Conservation (phyloP, 2,329 filamentous ascomycete species). For the Pyrenophora tritici-repentis region DNA sequence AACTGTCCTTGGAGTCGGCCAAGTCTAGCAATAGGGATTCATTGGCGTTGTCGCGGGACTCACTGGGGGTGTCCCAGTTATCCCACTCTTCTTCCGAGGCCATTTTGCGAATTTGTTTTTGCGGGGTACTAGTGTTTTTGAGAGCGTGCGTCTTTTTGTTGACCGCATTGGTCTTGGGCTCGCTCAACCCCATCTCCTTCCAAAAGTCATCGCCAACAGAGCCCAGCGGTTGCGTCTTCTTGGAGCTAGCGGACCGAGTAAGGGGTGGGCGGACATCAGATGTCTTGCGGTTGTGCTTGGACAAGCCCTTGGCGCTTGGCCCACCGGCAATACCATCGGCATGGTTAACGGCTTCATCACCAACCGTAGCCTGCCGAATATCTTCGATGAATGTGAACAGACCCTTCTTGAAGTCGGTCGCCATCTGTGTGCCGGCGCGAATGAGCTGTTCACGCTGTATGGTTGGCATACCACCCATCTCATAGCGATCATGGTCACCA, state of each 20-base stretch:
- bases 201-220: constrained; percentile 52
- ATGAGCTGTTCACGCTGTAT: constrained; percentile 47
- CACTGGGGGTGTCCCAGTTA: constrained; percentile 58
- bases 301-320: constrained; percentile 33
- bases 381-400: constrained; percentile 96
- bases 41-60: constrained; percentile 56
- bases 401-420: constrained; percentile 86
- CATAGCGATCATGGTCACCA: constrained; percentile 37
- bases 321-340: constrained; percentile 41
- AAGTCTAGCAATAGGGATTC: constrained; percentile 40
- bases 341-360: constrained; percentile 75
- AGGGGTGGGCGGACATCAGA: constrained; percentile 39
- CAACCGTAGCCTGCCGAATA: constrained; percentile 90
- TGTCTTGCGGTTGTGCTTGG: constrained; percentile 34
- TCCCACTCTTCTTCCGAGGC: constrained; percentile 60
- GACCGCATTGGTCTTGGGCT: constrained; percentile 42
- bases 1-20: constrained; percentile 48
- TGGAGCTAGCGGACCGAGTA: constrained; percentile 40
- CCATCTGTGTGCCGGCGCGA: constrained; percentile 71
- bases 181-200: constrained; percentile 50
- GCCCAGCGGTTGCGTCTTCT: constrained; percentile 35
- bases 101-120: constrained; percentile 40
- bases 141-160: constrained; percentile 49
- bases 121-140: constrained; percentile 44
- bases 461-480: constrained; percentile 35